A percentile compares a stretch with the other conserved stretches of the same genome.
These are phyloP conservation scores for Penicillium taxi DNA, from an alignment of 495 filamentous ascomycete species.

Conservation along the genomic window DNA sequence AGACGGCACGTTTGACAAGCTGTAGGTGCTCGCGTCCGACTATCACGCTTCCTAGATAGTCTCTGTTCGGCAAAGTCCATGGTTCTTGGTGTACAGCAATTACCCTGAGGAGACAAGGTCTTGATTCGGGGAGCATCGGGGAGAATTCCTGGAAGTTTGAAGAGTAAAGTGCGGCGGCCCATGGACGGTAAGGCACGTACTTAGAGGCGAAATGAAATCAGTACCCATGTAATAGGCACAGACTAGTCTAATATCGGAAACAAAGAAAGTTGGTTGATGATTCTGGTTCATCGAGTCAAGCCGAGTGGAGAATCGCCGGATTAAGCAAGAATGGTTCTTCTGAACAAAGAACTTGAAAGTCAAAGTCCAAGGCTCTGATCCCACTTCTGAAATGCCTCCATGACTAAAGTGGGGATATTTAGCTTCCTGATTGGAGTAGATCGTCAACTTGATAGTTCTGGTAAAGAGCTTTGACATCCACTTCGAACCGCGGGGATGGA, in stretches of 20 bases:
- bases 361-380: not conserved
- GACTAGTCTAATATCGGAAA: slow-evolving; percentile 1
- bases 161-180: slow-evolving; percentile 9
- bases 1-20: slow-evolving; percentile 24
- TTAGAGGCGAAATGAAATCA: slow-evolving; percentile 4
- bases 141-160: slow-evolving; percentile 4
- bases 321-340: not conserved
- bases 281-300: not conserved
- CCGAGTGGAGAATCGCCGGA: slow-evolving; percentile 5
- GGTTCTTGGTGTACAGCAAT: not conserved
- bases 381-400: not conserved
- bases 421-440: slow-evolving; percentile 1
- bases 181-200: slow-evolving; percentile 6
- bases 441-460: not conserved
- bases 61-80: slow-evolving; percentile 15
- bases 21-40: slow-evolving; percentile 22
- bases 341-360: slow-evolving; percentile 5
- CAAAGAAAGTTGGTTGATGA: slow-evolving; percentile 11
- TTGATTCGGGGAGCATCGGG: slow-evolving; percentile 15
- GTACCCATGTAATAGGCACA: not conserved
- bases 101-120: not conserved
- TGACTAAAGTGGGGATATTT: not conserved
- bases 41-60: slow-evolving; percentile 18
- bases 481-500: too few species aligned
- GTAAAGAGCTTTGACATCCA: too few species aligned